phyloP scores from a whole-genome alignment of 176 grass and related monocot species.

The Paspalum vaginatum region DNA sequence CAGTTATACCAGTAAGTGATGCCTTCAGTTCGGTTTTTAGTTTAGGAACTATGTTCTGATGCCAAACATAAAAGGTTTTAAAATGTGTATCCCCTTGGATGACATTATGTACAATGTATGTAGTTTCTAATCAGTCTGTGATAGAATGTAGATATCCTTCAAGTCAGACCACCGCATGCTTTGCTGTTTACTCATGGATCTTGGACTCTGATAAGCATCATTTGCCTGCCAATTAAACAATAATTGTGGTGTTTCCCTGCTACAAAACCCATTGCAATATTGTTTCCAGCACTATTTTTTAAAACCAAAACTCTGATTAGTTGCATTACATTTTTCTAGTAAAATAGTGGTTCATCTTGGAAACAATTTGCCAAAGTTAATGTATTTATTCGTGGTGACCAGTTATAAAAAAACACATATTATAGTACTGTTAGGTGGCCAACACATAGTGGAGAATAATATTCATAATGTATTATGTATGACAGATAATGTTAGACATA shows the following conservation, averaged over 20 bases:
- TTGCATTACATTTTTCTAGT: conserved; percentile 15
- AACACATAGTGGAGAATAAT: too few relatives aligned
- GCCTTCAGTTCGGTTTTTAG: background rate
- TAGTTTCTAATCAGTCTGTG: conserved; percentile 6
- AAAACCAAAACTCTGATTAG: background rate
- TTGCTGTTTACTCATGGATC: background rate
- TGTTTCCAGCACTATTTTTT: background rate
- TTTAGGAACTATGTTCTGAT: background rate
- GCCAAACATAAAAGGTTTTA: background rate
- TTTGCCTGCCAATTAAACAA: background rate
- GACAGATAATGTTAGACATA: too few relatives aligned
- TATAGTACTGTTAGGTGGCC: background rate
- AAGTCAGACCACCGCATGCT: background rate
- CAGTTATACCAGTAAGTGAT: background rate
- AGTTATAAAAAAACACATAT: background rate
- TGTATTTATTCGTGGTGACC: background rate
- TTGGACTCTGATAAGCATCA: background rate
- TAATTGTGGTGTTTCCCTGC: background rate
- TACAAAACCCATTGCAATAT: background rate
- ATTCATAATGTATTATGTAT: too few relatives aligned
- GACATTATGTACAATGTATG: background rate
- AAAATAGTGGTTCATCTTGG: background rate
- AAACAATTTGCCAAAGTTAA: background rate
- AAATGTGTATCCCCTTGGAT: background rate
- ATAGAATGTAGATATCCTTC: background rate